phyloP scores from a whole-genome alignment of 768 basidiomycete species.

The Postia placenta region DNA sequence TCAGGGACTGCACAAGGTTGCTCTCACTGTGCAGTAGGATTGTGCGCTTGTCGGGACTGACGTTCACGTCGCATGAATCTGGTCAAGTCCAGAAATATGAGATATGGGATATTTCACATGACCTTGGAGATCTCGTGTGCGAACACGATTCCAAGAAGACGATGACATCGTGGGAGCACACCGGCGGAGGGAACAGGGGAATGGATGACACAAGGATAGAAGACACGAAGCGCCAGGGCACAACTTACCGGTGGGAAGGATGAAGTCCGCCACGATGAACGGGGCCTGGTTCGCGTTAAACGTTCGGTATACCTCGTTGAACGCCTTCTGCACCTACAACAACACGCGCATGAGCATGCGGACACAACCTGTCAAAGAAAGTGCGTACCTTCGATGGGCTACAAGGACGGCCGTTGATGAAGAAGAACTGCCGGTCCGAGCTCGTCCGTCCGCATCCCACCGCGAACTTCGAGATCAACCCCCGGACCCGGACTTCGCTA shows the following conservation, averaged over 20 bases:
- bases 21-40: slow-evolving; percentile 87
- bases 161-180: background rate
- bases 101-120: background rate
- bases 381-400: slow-evolving; percentile 58
- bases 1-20: slow-evolving; percentile 71
- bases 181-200: background rate
- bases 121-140: background rate
- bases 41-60: slow-evolving; percentile 95
- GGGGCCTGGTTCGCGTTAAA: slow-evolving; percentile 76
- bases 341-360: background rate
- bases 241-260: slow-evolving; percentile 67
- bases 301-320: slow-evolving; percentile 89
- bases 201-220: background rate
- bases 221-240: background rate
- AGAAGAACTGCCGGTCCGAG: slow-evolving; percentile 88
- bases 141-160: background rate
- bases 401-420: slow-evolving; percentile 88
- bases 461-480: slow-evolving; percentile 79
- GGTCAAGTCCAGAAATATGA: background rate
- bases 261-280: slow-evolving; percentile 78
- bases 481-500: slow-evolving; percentile 54
- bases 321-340: slow-evolving; percentile 72
- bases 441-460: slow-evolving; percentile 70
- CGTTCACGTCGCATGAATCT: slow-evolving; percentile 89
- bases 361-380: background rate